Evolutionary conservation across 2,329 filamentous ascomycete species (phyloP).

Genomic region (Colletotrichum sansevieriae): DNA sequence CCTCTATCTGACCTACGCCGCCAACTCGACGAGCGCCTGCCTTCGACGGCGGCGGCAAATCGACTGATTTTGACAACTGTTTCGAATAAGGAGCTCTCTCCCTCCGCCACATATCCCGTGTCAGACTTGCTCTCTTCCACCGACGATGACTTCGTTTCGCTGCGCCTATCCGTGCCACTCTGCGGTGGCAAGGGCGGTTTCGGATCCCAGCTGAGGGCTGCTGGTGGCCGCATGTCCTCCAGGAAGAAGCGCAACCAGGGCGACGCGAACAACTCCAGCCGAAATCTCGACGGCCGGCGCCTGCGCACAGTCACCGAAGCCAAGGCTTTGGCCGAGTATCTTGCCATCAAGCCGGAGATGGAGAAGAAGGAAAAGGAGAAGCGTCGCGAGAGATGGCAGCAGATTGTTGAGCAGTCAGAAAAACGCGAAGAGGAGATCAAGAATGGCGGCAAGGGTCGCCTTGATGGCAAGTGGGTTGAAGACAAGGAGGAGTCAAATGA

Average conservation of each 20-base stretch:
- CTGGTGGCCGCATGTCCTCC: conserved; percentile 98
- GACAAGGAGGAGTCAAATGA: conserved; percentile 92
- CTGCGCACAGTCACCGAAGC: conserved; percentile 94
- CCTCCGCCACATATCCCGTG: conserved; percentile 66
- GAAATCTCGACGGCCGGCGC: conserved; percentile 91
- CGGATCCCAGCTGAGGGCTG: conserved; percentile 94
- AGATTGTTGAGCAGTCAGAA: conserved; percentile 88
- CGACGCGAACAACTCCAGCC: conserved; percentile 89
- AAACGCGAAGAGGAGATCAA: conserved; percentile 85
- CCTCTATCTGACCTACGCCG: conserved; percentile 76
- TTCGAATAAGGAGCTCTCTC: conserved; percentile 77
- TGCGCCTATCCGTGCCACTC: conserved; percentile 83
- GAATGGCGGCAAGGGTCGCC: conserved; percentile 75
- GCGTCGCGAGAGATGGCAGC: conserved; percentile 85
- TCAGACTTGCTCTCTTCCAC: conserved; percentile 69
- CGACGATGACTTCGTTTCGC: conserved; percentile 79
- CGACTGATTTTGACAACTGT: conserved; percentile 85
- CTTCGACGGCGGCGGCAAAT: conserved; percentile 58
- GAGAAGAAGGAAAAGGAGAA: conserved; percentile 93
- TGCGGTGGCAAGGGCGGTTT: conserved; percentile 98
- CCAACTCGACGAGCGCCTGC: conserved; percentile 72
- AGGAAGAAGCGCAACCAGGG: conserved; percentile 86
- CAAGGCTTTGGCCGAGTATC: conserved; percentile 93
- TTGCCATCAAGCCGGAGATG: conserved; percentile 97
- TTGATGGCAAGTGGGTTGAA: conserved; percentile 95